phyloP scores from a whole-genome alignment of 1,284 basidiomycete species.

The Leccinum variabile region DNA sequence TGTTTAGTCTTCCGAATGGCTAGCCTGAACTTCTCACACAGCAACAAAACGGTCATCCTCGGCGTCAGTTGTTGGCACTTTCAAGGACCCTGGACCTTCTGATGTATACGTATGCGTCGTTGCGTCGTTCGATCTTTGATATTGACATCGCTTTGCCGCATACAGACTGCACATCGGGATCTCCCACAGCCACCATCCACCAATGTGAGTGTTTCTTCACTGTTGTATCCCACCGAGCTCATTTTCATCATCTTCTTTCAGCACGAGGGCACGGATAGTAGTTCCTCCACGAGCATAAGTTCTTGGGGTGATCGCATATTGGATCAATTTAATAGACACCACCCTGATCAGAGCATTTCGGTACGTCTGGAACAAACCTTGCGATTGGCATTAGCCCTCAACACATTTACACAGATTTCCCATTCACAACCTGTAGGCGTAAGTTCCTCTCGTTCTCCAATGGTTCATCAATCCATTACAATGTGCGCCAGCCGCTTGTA shows the following conservation, averaged over 20 bases:
- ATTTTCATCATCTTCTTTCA: neutral
- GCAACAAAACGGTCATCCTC: neutral
- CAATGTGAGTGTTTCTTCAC: neutral
- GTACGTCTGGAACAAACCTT: slow-evolving; percentile 10
- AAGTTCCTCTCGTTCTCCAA: neutral
- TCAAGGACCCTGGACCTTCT: neutral
- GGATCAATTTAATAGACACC: neutral
- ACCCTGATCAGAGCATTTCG: neutral
- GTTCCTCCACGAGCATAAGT: neutral
- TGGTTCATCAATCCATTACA: neutral
- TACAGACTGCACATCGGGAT: neutral
- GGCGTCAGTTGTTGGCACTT: neutral
- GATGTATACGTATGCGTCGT: too few species aligned
- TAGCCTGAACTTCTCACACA: neutral
- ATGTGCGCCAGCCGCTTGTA: slow-evolving; percentile 7
- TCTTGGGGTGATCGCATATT: neutral
- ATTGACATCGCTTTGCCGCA: neutral
- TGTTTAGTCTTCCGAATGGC: neutral
- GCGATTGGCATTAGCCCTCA: neutral
- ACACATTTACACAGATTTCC: slow-evolving; percentile 6
- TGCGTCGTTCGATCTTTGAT: too few species aligned
- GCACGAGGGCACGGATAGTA: slow-evolving; percentile 1
- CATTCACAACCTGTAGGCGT: slow-evolving; percentile 6
- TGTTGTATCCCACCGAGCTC: neutral
- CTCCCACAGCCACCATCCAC: neutral